A percentile compares a stretch with the other conserved stretches of the same genome.
phyloP scores from a whole-genome alignment of 2,329 filamentous ascomycete genomes.

The Aspergillus piperis region DNA sequence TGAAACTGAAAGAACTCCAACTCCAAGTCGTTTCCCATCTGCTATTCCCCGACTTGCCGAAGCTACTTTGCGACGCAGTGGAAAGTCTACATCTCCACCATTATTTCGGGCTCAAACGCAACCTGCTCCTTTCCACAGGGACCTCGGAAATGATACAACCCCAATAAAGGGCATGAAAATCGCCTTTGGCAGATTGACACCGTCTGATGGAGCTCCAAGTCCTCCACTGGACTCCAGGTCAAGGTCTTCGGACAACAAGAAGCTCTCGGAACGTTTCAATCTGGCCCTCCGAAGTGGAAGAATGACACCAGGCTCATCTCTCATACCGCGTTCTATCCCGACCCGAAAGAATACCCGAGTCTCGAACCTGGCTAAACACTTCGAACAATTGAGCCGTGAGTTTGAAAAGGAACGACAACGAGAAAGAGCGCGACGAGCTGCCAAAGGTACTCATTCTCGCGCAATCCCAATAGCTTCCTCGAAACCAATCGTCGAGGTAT shows the following conservation, averaged over 20 bases:
- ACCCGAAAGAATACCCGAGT: conserved; percentile 72
- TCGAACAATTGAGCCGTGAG: conserved; percentile 93
- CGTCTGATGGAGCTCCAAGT: conserved; percentile 23
- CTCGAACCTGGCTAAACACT: conserved; percentile 89
- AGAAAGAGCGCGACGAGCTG: conserved; percentile 77
- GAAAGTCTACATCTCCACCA: conserved; percentile 47
- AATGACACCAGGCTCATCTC: conserved; percentile 58
- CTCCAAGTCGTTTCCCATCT: conserved; percentile 35
- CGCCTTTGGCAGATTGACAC: conserved; percentile 23
- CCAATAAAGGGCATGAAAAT: conserved; percentile 26
- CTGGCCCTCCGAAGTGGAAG: conserved; percentile 64
- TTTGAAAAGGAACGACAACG: conserved; percentile 92
- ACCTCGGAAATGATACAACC: conserved; percentile 25
- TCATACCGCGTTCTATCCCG: conserved; percentile 85
- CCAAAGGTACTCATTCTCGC: conserved; percentile 72
- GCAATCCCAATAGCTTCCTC: conserved; percentile 88
- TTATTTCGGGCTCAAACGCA: conserved; percentile 55
- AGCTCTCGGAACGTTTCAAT: conserved; percentile 71
- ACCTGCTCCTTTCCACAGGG: conserved; percentile 43
- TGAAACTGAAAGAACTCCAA: conserved; percentile 15
- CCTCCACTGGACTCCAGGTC: conserved; percentile 34
- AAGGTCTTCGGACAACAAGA: conserved; percentile 63
- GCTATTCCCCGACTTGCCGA: conserved; percentile 45
- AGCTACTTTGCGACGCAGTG: conserved; percentile 37
- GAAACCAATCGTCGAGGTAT: conserved; percentile 95